Evolutionary conservation across 2,329 filamentous ascomycete genomes (phyloP).

Genomic region (Colletotrichum limetticola): DNA sequence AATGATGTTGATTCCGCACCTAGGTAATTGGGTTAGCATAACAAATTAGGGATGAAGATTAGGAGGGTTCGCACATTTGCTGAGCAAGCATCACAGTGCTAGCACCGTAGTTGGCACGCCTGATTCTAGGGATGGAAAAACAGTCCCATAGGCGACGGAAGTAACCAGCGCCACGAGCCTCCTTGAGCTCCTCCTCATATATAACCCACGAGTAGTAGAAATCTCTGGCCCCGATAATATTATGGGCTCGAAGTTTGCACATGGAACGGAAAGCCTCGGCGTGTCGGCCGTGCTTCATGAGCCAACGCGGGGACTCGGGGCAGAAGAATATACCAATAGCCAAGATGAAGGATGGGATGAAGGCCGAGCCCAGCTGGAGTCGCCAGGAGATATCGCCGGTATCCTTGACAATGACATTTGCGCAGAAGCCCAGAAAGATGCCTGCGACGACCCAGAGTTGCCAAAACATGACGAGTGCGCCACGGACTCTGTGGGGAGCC

Average conservation of each 20-base stretch:
- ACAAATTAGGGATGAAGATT: no score
- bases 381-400: constrained; percentile 67
- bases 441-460: constrained; percentile 43
- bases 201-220: constrained; percentile 51
- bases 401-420: constrained; percentile 64
- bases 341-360: constrained; percentile 63
- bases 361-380: constrained; percentile 71
- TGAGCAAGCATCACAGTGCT: no score
- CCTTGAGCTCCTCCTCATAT: constrained; percentile 45
- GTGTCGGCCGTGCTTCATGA: constrained; percentile 63
- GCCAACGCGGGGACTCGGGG: constrained; percentile 61
- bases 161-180: constrained; percentile 42
- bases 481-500: constrained; percentile 73
- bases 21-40: no score
- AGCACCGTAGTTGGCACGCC: no score
- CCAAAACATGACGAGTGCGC: constrained; percentile 79
- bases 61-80: no score
- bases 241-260: no score
- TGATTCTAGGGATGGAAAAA: constrained; percentile 68
- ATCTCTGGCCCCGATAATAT: constrained; percentile 45
- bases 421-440: constrained; percentile 61
- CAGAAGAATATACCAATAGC: constrained; percentile 63
- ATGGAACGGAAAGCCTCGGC: constrained; percentile 55
- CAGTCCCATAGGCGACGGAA: constrained; percentile 59
- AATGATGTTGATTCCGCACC: no score